phyloP scores from a whole-genome alignment of 345 rosid genomes.

The Diplotaxis tenuifolia region DNA sequence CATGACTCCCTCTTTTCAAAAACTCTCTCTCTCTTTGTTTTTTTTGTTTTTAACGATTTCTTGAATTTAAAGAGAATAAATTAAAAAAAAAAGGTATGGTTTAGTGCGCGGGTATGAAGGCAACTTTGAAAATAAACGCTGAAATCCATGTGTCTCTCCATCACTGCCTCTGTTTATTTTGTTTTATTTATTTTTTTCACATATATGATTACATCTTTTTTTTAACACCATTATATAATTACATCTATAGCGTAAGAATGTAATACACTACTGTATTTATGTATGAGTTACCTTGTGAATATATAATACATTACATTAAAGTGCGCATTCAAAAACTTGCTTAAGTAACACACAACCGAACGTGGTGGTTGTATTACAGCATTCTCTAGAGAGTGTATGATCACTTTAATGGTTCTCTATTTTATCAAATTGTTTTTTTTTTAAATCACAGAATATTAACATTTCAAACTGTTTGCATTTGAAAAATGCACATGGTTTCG shows the following conservation, averaged over 20 bases:
- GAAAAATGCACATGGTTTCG: background rate
- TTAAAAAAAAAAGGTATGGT: slow-evolving; percentile 26
- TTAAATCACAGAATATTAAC: background rate
- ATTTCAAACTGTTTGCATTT: background rate
- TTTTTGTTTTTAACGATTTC: background rate
- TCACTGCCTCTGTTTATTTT: background rate
- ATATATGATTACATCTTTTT: background rate
- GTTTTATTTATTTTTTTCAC: background rate
- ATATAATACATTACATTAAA: slow-evolving; percentile 8
- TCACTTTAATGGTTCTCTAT: slow-evolving; percentile 14
- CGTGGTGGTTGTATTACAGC: slow-evolving; percentile 30
- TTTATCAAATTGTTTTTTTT: background rate
- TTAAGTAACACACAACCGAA: slow-evolving; percentile 37
- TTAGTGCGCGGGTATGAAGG: slow-evolving; percentile 69
- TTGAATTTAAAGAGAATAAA: slow-evolving; percentile 3
- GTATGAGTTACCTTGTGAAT: background rate
- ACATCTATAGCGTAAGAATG: background rate
- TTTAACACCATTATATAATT: no score
- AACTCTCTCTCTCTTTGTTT: background rate
- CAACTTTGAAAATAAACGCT: slow-evolving; percentile 56
- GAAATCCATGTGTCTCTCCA: slow-evolving; percentile 49
- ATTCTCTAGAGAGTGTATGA: slow-evolving; percentile 19
- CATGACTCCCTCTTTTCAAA: slow-evolving; percentile 1
- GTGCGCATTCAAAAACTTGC: slow-evolving; percentile 23
- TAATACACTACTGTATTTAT: background rate